Evolutionary conservation across 108 stramenopile species (phyloP).

Genomic region (Cyclostephanos tholiformis): DNA sequence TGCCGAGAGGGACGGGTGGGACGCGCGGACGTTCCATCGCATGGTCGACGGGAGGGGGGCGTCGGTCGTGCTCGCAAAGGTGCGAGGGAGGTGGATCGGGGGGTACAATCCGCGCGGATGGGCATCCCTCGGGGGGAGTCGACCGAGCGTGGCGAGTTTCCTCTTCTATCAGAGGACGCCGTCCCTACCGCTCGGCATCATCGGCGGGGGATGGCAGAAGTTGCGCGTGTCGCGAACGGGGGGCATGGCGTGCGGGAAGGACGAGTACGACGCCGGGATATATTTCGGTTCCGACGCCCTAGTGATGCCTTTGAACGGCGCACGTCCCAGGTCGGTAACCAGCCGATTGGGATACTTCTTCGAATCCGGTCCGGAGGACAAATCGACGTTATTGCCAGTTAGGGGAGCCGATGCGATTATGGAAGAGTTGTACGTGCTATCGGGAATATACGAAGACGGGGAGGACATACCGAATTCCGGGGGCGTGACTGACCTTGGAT

Average conservation of each 20-base stretch:
- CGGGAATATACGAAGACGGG: constrained; percentile 59
- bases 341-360: constrained; percentile 69
- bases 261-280: constrained; percentile 64
- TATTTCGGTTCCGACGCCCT: constrained; percentile 67
- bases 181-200: constrained; percentile 5
- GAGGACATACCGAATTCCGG: constrained; percentile 78
- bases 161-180: constrained; percentile 55
- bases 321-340: constrained; percentile 34
- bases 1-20: constrained; percentile 61
- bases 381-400: constrained; percentile 46
- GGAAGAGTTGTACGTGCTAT: constrained; percentile 58
- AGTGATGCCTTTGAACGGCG: constrained; percentile 56
- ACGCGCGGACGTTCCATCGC: constrained; percentile 52
- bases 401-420: constrained; percentile 36
- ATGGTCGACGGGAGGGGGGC: constrained; percentile 73
- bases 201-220: constrained; percentile 71
- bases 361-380: constrained; percentile 62
- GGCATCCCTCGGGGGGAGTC: constrained; percentile 60
- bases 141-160: constrained; percentile 66
- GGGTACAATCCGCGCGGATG: constrained; percentile 80
- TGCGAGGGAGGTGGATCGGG: constrained; percentile 43
- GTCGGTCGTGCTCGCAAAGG: constrained; percentile 57
- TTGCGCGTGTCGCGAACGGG: constrained; percentile 67
- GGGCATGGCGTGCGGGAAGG: constrained; percentile 71
- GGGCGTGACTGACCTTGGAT: constrained; percentile 55